These are phyloP conservation scores for Solanum lycopersicoides DNA, from an alignment of 257 asterid genomes.

Conservation along the genomic window DNA sequence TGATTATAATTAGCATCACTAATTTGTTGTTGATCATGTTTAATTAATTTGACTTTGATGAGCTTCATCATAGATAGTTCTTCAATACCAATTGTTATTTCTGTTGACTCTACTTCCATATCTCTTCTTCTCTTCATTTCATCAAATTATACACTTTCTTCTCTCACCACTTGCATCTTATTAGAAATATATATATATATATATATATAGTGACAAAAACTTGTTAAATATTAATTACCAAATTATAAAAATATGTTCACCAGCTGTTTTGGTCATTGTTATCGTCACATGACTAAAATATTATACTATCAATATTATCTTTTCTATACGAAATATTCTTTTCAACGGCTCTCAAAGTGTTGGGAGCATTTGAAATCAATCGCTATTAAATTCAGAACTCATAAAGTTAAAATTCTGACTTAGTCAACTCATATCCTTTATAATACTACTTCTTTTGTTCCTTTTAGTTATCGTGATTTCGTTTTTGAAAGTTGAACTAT, in stretches of 20 bases:
- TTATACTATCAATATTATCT: not conserved
- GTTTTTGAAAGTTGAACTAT: too few relatives aligned
- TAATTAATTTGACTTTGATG: constrained; percentile 16
- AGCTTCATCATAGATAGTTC: constrained; percentile 34
- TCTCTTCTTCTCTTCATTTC: constrained; percentile 74
- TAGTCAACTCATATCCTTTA: not conserved
- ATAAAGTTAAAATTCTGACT: too few relatives aligned
- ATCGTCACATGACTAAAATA: not conserved
- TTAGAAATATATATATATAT: not conserved
- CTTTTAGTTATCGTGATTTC: too few relatives aligned
- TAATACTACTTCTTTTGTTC: too few relatives aligned
- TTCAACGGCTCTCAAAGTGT: not conserved
- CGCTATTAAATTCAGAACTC: accelerated
- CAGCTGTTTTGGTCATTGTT: not conserved
- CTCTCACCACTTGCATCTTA: not conserved
- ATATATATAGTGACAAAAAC: not conserved
- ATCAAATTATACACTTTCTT: not conserved
- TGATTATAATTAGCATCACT: not conserved
- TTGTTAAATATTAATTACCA: not conserved
- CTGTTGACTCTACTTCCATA: constrained; percentile 37
- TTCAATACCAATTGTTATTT: constrained; percentile 62
- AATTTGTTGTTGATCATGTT: not conserved
- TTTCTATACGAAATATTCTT: not conserved
- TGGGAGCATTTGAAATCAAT: not conserved
- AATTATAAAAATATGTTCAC: not conserved